phyloP scores from a whole-genome alignment of 2,329 filamentous ascomycete species.

The Hymenotorrendiella dingleyae region DNA sequence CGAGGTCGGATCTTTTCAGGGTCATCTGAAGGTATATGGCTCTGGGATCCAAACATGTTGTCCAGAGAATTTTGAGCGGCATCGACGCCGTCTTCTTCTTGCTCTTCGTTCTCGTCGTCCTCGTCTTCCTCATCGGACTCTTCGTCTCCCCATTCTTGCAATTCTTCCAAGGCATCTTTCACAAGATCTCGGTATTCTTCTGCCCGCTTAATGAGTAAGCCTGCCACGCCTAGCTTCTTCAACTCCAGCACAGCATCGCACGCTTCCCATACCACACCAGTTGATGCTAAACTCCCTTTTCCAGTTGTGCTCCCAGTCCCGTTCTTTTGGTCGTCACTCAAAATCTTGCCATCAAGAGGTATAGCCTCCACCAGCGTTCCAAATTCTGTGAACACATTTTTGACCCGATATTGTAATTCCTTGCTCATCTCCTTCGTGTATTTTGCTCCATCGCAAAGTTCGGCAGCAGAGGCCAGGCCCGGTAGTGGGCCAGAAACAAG shows the following conservation, averaged over 20 bases:
- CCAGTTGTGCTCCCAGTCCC: conserved; percentile 32
- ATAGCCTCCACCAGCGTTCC: conserved; percentile 54
- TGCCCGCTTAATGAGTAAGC: conserved; percentile 64
- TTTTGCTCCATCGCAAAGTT: conserved; percentile 53
- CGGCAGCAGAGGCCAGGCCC: conserved; percentile 63
- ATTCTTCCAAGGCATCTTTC: conserved; percentile 76
- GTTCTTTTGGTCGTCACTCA: conserved; percentile 42
- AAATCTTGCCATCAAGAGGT: conserved; percentile 49
- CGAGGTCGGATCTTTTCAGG: conserved; percentile 58
- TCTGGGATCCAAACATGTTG: conserved; percentile 57
- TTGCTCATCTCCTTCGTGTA: conserved; percentile 59
- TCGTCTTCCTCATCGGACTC: conserved; percentile 54
- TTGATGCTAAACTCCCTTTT: conserved; percentile 55
- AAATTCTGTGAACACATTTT: conserved; percentile 58
- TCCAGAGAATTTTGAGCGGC: conserved; percentile 55
- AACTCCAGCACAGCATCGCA: conserved; percentile 69
- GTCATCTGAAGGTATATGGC: conserved; percentile 58
- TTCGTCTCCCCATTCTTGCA: conserved; percentile 83
- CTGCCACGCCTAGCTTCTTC: conserved; percentile 60
- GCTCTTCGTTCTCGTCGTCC: conserved; percentile 45
- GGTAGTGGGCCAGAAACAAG: conserved; percentile 70
- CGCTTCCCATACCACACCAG: conserved; percentile 75
- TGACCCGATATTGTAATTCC: conserved; percentile 56
- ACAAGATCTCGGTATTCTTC: conserved; percentile 70
- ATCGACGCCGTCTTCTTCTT: conserved; percentile 31